A percentile compares a stretch with the other conserved stretches of the same genome.
phyloP scores from a whole-genome alignment of 352 stramenopile species.

The Phytophthora syringae region DNA sequence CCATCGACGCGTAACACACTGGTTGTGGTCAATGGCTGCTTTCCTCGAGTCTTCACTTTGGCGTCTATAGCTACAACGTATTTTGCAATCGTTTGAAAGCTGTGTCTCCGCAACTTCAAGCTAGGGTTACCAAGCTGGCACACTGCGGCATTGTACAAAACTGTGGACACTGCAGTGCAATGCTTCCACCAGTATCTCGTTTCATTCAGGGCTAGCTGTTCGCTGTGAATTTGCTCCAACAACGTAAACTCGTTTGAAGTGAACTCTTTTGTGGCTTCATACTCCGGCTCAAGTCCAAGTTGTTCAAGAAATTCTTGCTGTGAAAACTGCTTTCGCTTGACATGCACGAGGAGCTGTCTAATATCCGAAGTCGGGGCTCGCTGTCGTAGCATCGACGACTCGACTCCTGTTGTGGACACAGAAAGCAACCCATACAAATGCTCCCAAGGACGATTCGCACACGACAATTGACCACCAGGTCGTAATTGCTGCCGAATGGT shows the following conservation, averaged over 20 bases:
- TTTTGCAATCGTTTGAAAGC: neutral
- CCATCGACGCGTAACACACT: no score
- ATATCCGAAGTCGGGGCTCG: neutral
- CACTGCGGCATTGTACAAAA: neutral
- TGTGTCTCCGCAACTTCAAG: neutral
- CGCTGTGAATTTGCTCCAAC: neutral
- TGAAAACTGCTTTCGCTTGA: neutral
- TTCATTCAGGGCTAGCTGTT: neutral
- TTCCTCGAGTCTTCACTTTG: neutral
- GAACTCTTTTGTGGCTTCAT: neutral
- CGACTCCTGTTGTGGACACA: neutral
- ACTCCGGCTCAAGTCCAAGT: neutral
- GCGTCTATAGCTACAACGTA: neutral
- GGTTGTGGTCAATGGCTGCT: neutral
- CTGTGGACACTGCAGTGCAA: neutral
- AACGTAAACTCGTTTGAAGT: conserved; percentile 2
- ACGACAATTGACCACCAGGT: neutral
- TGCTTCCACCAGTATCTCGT: neutral
- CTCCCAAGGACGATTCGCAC: neutral
- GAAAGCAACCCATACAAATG: neutral
- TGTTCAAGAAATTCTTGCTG: neutral
- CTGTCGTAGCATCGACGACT: neutral
- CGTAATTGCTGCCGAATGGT: neutral
- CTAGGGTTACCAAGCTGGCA: neutral
- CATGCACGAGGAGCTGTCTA: neutral